Evolutionary conservation across 2,329 filamentous ascomycete species (phyloP).

Genomic region (Alternaria arborescens): DNA sequence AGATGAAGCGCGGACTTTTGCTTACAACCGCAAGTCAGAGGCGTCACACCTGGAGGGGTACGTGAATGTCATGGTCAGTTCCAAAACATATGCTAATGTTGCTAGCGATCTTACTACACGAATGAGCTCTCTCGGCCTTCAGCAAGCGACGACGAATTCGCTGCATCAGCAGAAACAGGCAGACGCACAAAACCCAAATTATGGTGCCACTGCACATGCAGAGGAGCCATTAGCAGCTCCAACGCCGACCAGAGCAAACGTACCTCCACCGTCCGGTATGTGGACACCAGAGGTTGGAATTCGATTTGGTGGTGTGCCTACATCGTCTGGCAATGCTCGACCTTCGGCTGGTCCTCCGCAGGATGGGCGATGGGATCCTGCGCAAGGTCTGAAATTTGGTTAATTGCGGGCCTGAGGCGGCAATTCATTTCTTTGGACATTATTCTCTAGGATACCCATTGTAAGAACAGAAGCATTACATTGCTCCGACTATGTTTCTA

Average conservation of each 20-base stretch:
- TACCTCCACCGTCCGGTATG: constrained; percentile 60
- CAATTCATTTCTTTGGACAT: neutral
- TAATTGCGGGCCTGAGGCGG: constrained; percentile 18
- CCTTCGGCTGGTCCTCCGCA: constrained; percentile 47
- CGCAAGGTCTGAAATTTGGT: constrained; percentile 52
- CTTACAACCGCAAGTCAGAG: constrained; percentile 80
- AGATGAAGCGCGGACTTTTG: constrained; percentile 81
- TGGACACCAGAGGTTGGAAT: constrained; percentile 87
- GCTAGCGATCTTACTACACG: constrained; percentile 65
- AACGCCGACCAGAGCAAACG: constrained; percentile 52
- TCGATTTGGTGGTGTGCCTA: constrained; percentile 68
- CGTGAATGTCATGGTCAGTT: constrained; percentile 37
- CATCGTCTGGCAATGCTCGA: constrained; percentile 40
- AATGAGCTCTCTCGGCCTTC: constrained; percentile 67
- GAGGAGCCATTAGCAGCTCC: constrained; percentile 64
- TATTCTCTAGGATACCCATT: constrained; percentile 9
- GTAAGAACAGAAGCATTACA: neutral
- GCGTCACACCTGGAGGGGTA: constrained; percentile 80
- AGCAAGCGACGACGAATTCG: constrained; percentile 52
- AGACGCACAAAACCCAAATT: constrained; percentile 67
- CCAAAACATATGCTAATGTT: constrained; percentile 17
- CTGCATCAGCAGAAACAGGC: constrained; percentile 57
- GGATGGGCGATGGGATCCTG: constrained; percentile 52
- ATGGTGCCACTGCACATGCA: constrained; percentile 57
- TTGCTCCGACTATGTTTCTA: neutral